These are phyloP conservation scores for Malassezia obtusa DNA, from an alignment of 1,284 basidiomycete species.

Conservation along the genomic window DNA sequence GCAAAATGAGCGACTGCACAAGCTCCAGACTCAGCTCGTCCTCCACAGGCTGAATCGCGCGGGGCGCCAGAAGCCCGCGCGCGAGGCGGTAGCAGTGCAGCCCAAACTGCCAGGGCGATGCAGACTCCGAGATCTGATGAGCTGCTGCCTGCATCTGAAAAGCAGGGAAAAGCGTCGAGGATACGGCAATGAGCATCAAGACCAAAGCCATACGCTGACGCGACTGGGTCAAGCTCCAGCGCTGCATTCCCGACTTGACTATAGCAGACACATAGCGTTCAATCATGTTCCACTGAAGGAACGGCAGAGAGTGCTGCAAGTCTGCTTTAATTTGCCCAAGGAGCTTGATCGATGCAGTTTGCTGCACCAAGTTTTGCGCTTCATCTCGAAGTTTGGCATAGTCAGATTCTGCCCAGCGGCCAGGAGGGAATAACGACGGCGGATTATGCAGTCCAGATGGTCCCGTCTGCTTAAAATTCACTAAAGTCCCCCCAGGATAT, in stretches of 20 bases:
- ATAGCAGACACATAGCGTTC: background rate
- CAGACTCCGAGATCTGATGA: background rate
- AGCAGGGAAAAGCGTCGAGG: constrained; percentile 1
- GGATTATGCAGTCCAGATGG: background rate
- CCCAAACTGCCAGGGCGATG: constrained; percentile 13
- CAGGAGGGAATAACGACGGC: background rate
- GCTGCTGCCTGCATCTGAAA: background rate
- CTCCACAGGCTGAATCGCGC: background rate
- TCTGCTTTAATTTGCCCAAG: background rate
- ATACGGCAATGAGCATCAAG: constrained; percentile 8
- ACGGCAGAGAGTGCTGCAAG: constrained; percentile 3
- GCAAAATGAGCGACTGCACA: constrained; percentile 9
- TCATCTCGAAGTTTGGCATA: background rate
- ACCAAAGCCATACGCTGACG: constrained; percentile 8
- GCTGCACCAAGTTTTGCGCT: background rate
- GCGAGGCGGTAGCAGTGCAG: constrained; percentile 6
- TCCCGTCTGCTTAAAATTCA: background rate
- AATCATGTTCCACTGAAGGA: constrained; percentile 9
- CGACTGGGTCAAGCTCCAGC: background rate
- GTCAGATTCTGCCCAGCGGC: constrained; percentile 2
- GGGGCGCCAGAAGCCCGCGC: constrained; percentile 9
- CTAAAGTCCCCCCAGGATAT: background rate
- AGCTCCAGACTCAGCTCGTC: constrained; percentile 2
- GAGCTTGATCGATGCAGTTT: background rate
- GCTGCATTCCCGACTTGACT: background rate